Evolutionary conservation across 495 filamentous ascomycete species (phyloP), one percentile per base, ranked within the genome.

Genomic region (Entonaema liquescens): DNA sequence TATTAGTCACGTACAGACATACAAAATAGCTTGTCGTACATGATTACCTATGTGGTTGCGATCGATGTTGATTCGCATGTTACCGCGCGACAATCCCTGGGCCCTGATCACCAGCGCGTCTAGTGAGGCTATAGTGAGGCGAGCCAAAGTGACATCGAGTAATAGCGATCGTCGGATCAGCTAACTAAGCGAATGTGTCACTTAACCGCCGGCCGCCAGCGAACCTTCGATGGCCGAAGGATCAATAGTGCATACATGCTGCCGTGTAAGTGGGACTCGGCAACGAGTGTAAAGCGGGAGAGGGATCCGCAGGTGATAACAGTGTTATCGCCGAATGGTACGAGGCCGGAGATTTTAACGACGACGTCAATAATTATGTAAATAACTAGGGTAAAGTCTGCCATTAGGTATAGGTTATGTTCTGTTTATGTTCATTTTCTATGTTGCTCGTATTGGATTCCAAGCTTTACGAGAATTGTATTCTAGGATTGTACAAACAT

Each of bases 121-220:
- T 59, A 65, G 61, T 65, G 55, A 68, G 70, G 70, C 60, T 53
- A 57, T 36, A 50, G 53, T 58, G 62, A 68, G 56, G 61, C 61
- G 62, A 62, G 26, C 25, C 49, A 26, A 29, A 53, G 49, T 68
- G 36, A 57, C 54, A 68, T 61, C 19, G 38, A 57, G 17, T 44
- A 53, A 68, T 68, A 53, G 47, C 13, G 70, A 72, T 72, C 65
- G 65, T 49, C 70, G 33, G 65, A 50, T 28, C 25, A 62, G 35
- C 56, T 49, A 49, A 61, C 38, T 44, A 59, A 57, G 60, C 52
- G 38, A 59, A 58, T 12, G 21, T 55, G 8, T 21, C 57, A 53
- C 23, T 47, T 53, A 53, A 29, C 62, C 62, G 62, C 62, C 49
- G 62, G 52, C 13, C 28, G 13, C 7, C 21, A 50, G 49, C 55